These are phyloP conservation scores for Monilinia vaccinii-corymbosi DNA, from an alignment of 2,329 filamentous ascomycete genomes.

Conservation along the genomic window DNA sequence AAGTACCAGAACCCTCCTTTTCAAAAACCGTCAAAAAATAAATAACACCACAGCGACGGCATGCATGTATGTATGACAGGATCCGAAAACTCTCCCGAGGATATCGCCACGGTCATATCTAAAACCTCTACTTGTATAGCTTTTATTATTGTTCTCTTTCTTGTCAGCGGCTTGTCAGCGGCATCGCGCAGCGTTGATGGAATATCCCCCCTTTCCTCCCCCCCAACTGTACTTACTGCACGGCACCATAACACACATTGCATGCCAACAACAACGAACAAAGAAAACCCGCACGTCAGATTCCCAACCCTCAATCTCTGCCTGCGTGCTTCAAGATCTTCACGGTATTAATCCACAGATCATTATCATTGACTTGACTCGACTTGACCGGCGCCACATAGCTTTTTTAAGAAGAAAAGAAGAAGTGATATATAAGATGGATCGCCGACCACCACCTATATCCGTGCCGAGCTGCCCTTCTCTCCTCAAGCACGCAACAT, in stretches of 20 bases:
- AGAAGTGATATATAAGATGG: slow-evolving; percentile 4
- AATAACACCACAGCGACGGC: background rate
- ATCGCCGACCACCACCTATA: background rate
- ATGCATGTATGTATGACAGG: background rate
- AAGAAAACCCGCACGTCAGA: background rate
- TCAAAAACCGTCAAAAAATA: background rate
- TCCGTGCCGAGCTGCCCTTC: slow-evolving; percentile 1
- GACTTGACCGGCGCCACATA: too few species aligned
- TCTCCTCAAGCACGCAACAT: background rate
- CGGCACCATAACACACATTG: too few species aligned
- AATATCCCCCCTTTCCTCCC: too few species aligned
- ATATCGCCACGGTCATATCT: background rate
- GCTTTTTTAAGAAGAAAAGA: too few species aligned
- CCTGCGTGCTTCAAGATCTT: background rate
- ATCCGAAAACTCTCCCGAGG: background rate
- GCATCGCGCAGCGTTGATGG: background rate
- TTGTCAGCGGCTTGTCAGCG: background rate
- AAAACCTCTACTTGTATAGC: background rate
- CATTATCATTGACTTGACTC: too few species aligned
- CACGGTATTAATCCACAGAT: background rate
- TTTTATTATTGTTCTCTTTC: background rate
- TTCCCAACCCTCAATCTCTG: background rate
- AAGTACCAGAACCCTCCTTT: background rate
- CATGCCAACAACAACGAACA: too few species aligned
- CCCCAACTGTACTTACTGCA: too few species aligned